Evolutionary conservation across 805 yeast genomes (phyloP), one percentile per base, ranked within the genome.

Genomic region (Kodamaea kaohsiungensis): DNA sequence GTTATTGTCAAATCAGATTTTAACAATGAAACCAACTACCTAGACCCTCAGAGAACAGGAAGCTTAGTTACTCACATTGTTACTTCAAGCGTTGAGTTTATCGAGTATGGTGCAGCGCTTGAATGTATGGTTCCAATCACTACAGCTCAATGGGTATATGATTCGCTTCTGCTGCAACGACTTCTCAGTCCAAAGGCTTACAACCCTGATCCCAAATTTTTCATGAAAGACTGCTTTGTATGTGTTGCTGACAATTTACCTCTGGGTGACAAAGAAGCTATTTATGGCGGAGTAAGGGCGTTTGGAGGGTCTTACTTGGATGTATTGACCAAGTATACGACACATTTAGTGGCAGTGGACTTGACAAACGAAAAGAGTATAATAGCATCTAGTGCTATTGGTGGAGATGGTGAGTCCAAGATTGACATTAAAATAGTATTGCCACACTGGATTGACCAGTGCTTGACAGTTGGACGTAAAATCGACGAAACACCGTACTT

Each of bases 361-460:
- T 64, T 71, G 37, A 67, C 81, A 2, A 81, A 83, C 52, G 88
- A 84, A 51, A 84, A 84, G 55, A 81, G 86, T 47, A 76, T 83
- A 39, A 75, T 81, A 22, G 90, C 89, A 0, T 72, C 76, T 2
- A 70, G 79, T 47, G 68, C 68, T 12, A 57, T 65, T 8, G 52
- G 56, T 13, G 38, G 38, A 7, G 56, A 38, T 7, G 52, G 43
- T 5, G 52, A 49, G n/a, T 17, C 43, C 16, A 51, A 56, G 38
- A 67, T 74, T 38, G 66, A 74, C 37, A 85, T 88, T 37, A 76
- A 80, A 48, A 78, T 86, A 13, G 95, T 92, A 2, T 73, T 80
- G 2, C 96, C 97, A 0, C 82, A 84, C 17, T 93, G 97, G 97
- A 69, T 92, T 12, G 85, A 86, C 50, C 88, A 82, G 55, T 87